Base-by-base conservation (phyloP, 331 rosid species). In the Pyracantha coccinea region DNA sequence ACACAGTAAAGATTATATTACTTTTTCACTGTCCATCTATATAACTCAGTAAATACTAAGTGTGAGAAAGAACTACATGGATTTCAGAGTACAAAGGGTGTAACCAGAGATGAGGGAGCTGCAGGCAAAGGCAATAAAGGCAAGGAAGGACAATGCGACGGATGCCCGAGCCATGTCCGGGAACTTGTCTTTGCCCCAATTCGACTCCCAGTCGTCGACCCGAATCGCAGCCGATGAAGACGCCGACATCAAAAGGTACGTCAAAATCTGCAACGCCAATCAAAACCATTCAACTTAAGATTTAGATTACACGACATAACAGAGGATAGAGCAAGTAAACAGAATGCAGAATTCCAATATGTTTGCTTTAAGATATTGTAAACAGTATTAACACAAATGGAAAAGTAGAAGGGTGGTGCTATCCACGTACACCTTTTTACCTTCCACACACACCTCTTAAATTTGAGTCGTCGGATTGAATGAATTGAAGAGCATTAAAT, bases 161-260 rank as follows among this genome's bases (percentile, higher is more conserved):
- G 97, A 86, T 6, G 86, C 88, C 55, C 73, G 80, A 3, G 92
- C 98, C 93, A 91, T 86, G n/a, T 80, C 82, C 1, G 97, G 93
- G 75, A 93, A 93, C 85, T 81, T 87, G 81, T 91, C 97, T 65
- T 67, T 53, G 8, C 98, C 98, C 97, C 97, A 91, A 64, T 93
- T 89, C 47, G 88, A 84, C 65, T 83, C 85, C 97, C 98, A 93
- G 55, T 91, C 95, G 73, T 87, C 86, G 17, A 92, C 84, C 79
- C 96, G 80, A 27, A 93, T 91, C 7, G 96, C 94, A 16, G 98
- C 95, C 1, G 98, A 89, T 25, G 96, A 93, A 27, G 96, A 87
- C 71, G 96, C 87, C 2, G 97, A 93, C 76, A 93, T 82, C 45
- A 91, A 86, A 84, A 93, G 93, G 82, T 93, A 91, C 21, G 97